Evolutionary conservation across 108 stramenopile species (phyloP), one percentile per base, ranked within the genome.

Genomic region (Nitzschia sp.): DNA sequence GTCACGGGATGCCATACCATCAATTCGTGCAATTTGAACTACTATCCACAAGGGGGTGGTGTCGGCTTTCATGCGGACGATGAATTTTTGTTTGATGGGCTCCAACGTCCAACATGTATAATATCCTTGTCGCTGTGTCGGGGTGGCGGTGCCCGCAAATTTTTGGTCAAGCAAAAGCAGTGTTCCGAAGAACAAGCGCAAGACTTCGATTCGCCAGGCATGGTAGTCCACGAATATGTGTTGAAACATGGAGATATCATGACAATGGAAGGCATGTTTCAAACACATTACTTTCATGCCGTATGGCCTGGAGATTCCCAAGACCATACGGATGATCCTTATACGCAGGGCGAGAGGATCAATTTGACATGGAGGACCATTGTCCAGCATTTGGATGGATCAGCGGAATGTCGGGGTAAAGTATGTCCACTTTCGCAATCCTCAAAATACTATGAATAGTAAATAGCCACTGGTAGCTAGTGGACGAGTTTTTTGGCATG

Each of bases 291-390:
- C 54, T 48, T 78, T 11, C 77, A 78, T 46, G 72, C 77, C n/a
- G 59, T 78, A 1, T 78, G 77, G 77, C 77, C 77, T 4, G 77
- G 77, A 17, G 77, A 78, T 53, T 29, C 34, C 31, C 26, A 51
- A 8, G n/a, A 25, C 21, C 45, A 73, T 34, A 35, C 29, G 36
- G 57, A 73, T 34, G 64, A 78, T 25, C 55, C 53, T 23, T 32
- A 34, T n/a, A 58, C 64, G 24, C 66, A 64, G 58, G 77, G 77
- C 46, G 77, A 78, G 57, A 21, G 77, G 34, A 78, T 78, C 64
- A 78, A 78, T 53, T 61, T 78, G 15, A 78, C 77, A 3, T 78
- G 77, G 77, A 47, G 77, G 48, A 78, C 77, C 17, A 72, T 78
- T 36, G 77, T 78, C 2, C 46, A 60, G 54, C 77, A 78, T 46